These are phyloP conservation scores for Cardamine resedifolia DNA, from an alignment of 345 rosid genomes.

Conservation along the genomic window DNA sequence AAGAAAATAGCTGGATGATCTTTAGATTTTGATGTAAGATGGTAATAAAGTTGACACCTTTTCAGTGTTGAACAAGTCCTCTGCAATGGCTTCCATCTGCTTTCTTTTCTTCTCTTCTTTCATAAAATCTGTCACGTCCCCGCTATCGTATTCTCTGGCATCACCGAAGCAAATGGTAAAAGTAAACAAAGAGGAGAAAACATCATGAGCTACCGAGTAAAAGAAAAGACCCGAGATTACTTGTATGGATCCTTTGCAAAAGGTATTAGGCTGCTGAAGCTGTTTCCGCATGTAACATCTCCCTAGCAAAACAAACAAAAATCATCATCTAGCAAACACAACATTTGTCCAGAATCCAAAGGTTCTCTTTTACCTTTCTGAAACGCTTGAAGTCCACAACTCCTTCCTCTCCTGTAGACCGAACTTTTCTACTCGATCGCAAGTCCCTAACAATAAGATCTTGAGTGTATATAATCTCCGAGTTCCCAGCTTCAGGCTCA, in stretches of 20 bases:
- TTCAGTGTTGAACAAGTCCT: conserved; percentile 71
- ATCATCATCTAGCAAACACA: not conserved
- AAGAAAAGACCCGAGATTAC: conserved; percentile 36
- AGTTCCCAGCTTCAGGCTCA: conserved; percentile 54
- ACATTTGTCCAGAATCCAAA: conserved; percentile 12
- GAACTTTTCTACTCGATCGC: conserved; percentile 29
- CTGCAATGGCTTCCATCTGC: conserved; percentile 86
- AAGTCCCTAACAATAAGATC: conserved; percentile 55
- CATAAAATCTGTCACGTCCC: conserved; percentile 50
- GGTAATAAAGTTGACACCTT: conserved; percentile 48
- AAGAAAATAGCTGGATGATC: conserved; percentile 8
- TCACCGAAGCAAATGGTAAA: conserved; percentile 12
- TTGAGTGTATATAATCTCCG: conserved; percentile 74
- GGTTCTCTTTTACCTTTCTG: conserved; percentile 62
- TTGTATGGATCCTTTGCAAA: conserved; percentile 80
- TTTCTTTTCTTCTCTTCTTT: conserved; percentile 85
- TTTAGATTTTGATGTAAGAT: conserved; percentile 4
- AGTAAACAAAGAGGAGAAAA: conserved; percentile 10
- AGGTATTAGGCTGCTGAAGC: conserved; percentile 81
- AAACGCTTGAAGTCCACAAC: conserved; percentile 71
- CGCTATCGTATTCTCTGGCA: conserved; percentile 56
- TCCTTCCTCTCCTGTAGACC: conserved; percentile 37
- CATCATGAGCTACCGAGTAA: conserved; percentile 20
- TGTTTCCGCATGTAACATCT: conserved; percentile 71
- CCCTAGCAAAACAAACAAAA: conserved; percentile 40